These are phyloP conservation scores for Cyclotella kingstonii DNA, from an alignment of 108 stramenopile species.

Conservation along the genomic window DNA sequence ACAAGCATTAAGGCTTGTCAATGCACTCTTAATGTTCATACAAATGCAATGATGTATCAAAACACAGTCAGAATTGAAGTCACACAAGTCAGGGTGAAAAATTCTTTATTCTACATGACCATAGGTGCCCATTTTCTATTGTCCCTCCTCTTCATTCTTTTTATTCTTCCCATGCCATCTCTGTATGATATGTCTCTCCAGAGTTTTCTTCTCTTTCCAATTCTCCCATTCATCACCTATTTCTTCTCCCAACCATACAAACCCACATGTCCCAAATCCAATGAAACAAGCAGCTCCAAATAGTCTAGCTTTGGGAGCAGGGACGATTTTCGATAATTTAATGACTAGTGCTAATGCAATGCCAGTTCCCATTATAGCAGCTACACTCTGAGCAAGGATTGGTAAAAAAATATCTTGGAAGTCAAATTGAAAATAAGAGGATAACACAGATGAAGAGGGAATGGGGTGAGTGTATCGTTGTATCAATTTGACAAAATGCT, in stretches of 20 bases:
- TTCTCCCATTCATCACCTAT: slow-evolving; percentile 28
- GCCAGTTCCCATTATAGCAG: slow-evolving; percentile 24
- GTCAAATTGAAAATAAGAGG: slow-evolving; percentile 2
- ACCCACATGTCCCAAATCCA: slow-evolving; percentile 35
- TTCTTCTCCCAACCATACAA: slow-evolving; percentile 36
- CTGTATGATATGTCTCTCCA: slow-evolving; percentile 9
- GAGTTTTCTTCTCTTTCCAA: slow-evolving; percentile 20
- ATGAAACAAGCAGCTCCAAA: slow-evolving; percentile 34
- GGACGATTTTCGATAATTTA: slow-evolving; percentile 17
- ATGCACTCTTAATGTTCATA: too few relatives aligned
- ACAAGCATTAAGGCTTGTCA: too few relatives aligned
- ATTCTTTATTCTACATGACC: neutral
- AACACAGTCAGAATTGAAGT: too few relatives aligned
- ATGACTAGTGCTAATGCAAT: slow-evolving; percentile 25
- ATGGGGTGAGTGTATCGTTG: too few relatives aligned
- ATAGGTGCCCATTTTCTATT: neutral
- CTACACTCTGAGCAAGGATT: slow-evolving; percentile 21
- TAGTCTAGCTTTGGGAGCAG: slow-evolving; percentile 9
- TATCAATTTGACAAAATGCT: slow-evolving; percentile 28
- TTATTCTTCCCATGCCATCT: slow-evolving; percentile 12
- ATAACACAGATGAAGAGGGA: too few relatives aligned
- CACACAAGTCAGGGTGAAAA: too few relatives aligned
- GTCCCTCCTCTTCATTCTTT: neutral
- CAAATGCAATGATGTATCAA: too few relatives aligned
- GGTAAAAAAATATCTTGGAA: slow-evolving; percentile 27